Evolutionary conservation across 75 land plant species (phyloP), one percentile per base, ranked within the genome.

Genomic region (Ceratopteris richardii): DNA sequence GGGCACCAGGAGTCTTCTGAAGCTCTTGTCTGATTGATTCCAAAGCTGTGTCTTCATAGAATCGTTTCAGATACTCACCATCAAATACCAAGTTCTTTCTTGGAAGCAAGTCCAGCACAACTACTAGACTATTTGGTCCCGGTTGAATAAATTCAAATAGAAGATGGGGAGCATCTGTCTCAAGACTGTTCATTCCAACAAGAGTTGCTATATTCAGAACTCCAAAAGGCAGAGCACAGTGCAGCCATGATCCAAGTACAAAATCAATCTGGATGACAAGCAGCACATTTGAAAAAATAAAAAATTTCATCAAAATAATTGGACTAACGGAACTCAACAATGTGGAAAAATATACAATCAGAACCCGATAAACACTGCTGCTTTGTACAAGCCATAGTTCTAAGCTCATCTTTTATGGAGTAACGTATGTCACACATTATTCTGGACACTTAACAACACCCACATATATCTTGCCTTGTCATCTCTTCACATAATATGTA

Each of bases 191-290:
- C 57, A 76, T 81, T 26, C 71, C 66, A 0, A 77, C 50, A 19
- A 85, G 43, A 30, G 82, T 81, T 16, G 85, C 60, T 39, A 85
- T 85, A 78, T 88, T 69, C 20, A 88, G 54, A 30, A 70, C 57
- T 29, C 90, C 93, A 21, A 71, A 65, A 24, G 89, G 93, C 31
- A 84, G 71, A 30, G 79, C 36, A 51, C 80, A 73, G 62, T 85
- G 85, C 18, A 87, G 52, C 89, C 91, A 87, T 17, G 82, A 81
- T 48, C 78, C 78, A 46, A 85, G 39, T 14, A 88, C 24, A 63
- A 79, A 82, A 69, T 79, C 76, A 68, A 88, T 39, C 90, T 86
- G 78, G n/a, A n/a, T n/a, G n/a, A n/a, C n/a, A n/a, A n/a, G n/a
- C n/a, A n/a, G n/a, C n/a, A n/a, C n/a, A n/a, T n/a, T n/a, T n/a